These are phyloP conservation scores for Flaveria ramosissima DNA, from an alignment of 129 eudicot genomes.

Conservation along the genomic window DNA sequence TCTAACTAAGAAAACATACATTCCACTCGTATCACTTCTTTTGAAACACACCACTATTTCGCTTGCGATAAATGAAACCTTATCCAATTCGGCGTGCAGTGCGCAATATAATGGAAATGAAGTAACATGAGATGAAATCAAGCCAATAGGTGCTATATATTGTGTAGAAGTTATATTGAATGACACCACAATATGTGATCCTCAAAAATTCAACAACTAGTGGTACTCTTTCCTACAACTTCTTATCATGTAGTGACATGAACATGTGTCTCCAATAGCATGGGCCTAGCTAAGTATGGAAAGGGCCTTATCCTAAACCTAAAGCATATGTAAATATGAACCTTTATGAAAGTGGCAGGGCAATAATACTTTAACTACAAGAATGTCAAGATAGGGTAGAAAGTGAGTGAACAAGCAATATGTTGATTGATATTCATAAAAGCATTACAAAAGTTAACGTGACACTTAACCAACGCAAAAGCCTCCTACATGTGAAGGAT, in stretches of 20 bases:
- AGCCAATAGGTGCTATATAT: background rate
- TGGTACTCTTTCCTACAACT: background rate
- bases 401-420: background rate
- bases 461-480: too few relatives aligned
- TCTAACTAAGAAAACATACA: too few relatives aligned
- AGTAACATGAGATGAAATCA: background rate
- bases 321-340: background rate
- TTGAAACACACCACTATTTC: too few relatives aligned
- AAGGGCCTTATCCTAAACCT: background rate
- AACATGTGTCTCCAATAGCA: background rate
- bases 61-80: too few relatives aligned
- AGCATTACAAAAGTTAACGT: too few relatives aligned
- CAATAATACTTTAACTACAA: background rate
- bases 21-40: too few relatives aligned
- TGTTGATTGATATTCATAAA: too few relatives aligned
- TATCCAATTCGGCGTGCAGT: background rate
- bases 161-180: background rate
- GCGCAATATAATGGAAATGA: background rate
- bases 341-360: background rate
- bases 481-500: too few relatives aligned
- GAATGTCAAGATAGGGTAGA: background rate
- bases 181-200: background rate
- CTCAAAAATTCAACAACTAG: conserved; percentile 1
- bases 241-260: background rate
- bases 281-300: background rate